A percentile compares a stretch with the other conserved stretches of the same genome.
Conservation (phyloP, 495 filamentous ascomycete genomes). For the Pseudotulostoma volvatum region DNA sequence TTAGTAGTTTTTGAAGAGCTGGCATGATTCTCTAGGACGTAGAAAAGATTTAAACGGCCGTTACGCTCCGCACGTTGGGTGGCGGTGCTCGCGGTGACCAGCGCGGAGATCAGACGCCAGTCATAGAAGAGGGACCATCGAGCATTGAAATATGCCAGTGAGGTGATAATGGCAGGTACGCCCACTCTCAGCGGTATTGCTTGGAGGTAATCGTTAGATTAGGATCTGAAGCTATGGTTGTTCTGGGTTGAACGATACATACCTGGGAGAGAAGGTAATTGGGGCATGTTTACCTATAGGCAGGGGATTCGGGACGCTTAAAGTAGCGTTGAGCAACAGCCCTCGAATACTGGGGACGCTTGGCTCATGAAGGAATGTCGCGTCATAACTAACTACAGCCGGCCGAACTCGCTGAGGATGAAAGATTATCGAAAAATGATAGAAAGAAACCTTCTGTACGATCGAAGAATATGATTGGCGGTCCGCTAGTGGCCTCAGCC, state of each 20-base stretch:
- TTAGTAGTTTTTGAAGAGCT: conserved; percentile 37
- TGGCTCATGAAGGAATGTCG: no score
- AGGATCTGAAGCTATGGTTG: not conserved
- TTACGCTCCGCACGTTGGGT: conserved; percentile 28
- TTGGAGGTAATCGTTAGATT: no score
- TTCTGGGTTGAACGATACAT: no score
- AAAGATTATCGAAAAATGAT: no score
- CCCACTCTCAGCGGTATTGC: conserved; percentile 34
- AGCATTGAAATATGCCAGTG: conserved; percentile 70
- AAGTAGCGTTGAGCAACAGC: no score
- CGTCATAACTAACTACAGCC: no score
- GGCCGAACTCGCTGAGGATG: no score
- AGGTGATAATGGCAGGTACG: conserved; percentile 47
- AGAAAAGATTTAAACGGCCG: conserved; percentile 61
- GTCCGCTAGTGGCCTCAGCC: no score
- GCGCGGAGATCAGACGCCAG: conserved; percentile 31
- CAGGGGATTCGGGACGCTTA: no score
- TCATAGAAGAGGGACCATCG: conserved; percentile 54
- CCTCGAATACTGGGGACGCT: no score
- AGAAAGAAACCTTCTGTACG: no score
- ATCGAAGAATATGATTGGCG: no score
- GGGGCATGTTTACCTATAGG: conserved; percentile 5
- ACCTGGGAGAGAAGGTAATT: conserved; percentile 7
- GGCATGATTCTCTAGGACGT: conserved; percentile 57
- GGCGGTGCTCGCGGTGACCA: conserved; percentile 26